Evolutionary conservation across 2,329 filamentous ascomycete species (phyloP).

Genomic region (Penicillium sp.): DNA sequence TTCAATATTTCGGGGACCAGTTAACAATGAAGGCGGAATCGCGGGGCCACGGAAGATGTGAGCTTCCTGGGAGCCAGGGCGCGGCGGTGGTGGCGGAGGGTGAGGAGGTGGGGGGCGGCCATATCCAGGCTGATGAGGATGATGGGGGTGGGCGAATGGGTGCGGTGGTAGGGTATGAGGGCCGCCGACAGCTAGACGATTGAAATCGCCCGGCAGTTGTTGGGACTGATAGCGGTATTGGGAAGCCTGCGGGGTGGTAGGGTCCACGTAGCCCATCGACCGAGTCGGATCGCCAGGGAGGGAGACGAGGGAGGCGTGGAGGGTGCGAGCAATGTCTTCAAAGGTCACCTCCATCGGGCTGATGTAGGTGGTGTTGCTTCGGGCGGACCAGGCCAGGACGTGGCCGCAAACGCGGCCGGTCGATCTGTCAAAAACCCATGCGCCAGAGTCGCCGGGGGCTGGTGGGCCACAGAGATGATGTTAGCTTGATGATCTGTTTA

Average conservation of each 20-base stretch:
- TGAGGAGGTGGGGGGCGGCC: conserved; percentile 15
- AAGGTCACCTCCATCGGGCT: conserved; percentile 91
- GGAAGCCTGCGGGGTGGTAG: conserved; percentile 6
- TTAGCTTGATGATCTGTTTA: conserved; percentile 21
- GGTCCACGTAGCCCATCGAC: conserved; percentile 22
- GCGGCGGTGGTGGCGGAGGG: conserved; percentile 16
- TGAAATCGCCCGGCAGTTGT: conserved; percentile 20
- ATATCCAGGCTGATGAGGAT: conserved; percentile 14
- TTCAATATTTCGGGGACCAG: conserved; percentile 36
- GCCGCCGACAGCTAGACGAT: conserved; percentile 16
- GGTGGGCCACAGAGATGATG: conserved; percentile 4
- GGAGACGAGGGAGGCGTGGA: conserved; percentile 67
- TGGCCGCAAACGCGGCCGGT: conserved; percentile 83
- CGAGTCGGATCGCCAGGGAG: conserved; percentile 57
- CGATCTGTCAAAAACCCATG: conserved; percentile 82
- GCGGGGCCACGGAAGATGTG: conserved; percentile 20
- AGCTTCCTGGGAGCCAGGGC: conserved; percentile 19
- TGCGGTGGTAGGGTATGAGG: conserved; percentile 11
- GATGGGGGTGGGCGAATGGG: conserved; percentile 10
- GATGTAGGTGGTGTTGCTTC: conserved; percentile 81
- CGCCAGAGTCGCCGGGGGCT: conserved; percentile 79
- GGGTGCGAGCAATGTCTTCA: conserved; percentile 75
- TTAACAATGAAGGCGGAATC: conserved; percentile 21
- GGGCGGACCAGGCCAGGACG: conserved; percentile 80
- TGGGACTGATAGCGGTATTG: conserved; percentile 21